Conservation (phyloP, 345 rosid genomes). For the Eucalyptus cladocalyx region DNA sequence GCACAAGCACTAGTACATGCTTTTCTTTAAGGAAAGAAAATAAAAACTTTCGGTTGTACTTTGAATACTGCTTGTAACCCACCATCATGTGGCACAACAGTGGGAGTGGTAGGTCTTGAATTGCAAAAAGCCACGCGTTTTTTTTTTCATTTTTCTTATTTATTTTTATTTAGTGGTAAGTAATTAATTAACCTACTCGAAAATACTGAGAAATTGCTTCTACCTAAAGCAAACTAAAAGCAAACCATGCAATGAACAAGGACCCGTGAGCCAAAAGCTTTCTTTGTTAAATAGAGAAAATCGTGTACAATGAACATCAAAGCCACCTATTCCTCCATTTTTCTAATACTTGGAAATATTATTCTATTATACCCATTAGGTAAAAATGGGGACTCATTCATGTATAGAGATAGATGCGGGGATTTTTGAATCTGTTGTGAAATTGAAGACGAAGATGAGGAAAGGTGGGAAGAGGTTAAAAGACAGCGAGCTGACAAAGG, state of each 20-base stretch:
- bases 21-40: background rate
- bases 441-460: background rate
- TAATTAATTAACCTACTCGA: background rate
- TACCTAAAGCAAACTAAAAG: background rate
- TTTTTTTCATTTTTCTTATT: background rate
- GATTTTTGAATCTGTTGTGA: background rate
- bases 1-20: background rate
- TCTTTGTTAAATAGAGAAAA: background rate
- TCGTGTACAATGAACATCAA: background rate
- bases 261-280: background rate
- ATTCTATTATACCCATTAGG: background rate
- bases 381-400: background rate
- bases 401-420: background rate
- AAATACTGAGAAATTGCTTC: background rate
- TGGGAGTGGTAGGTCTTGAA: background rate
- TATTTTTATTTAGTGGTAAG: background rate
- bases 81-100: background rate
- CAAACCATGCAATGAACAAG: background rate
- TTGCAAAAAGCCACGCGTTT: background rate
- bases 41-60: background rate
- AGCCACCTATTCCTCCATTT: background rate
- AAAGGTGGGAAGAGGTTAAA: background rate
- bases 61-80: background rate
- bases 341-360: background rate
- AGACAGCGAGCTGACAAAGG: constrained; percentile 79